Conservation (phyloP, 2,329 filamentous ascomycete species). For the Ciborinia camelliae region DNA sequence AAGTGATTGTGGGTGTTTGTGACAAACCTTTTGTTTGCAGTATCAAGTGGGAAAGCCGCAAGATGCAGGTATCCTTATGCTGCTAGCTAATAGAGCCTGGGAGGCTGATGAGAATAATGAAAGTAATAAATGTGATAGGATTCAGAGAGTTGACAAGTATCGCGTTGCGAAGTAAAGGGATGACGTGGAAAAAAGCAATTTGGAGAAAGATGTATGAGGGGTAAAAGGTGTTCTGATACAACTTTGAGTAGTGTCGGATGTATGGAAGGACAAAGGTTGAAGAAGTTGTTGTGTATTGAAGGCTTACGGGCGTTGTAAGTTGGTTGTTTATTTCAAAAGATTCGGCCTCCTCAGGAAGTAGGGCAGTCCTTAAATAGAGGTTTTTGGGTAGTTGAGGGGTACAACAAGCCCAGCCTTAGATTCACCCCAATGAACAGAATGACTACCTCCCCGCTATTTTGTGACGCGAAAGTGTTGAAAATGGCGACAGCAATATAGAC, state of each 20-base stretch:
- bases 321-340: not conserved
- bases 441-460: not conserved
- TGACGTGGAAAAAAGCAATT: too few species aligned
- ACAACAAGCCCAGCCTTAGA: not conserved
- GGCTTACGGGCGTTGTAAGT: not conserved
- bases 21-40: slow-evolving; percentile 3
- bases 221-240: not conserved
- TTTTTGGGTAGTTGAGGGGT: not conserved
- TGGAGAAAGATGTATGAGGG: not conserved
- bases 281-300: not conserved
- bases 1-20: not conserved
- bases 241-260: not conserved
- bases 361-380: not conserved
- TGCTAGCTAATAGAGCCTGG: not conserved
- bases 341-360: too few species aligned
- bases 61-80: not conserved
- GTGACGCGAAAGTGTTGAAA: not conserved
- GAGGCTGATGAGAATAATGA: not conserved
- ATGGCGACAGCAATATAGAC: not conserved
- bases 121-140: not conserved
- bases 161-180: not conserved
- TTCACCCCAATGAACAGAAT: not conserved
- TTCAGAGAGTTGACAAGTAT: not conserved
- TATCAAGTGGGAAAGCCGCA: not conserved
- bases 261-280: not conserved